Base-by-base conservation (phyloP, 2,329 filamentous ascomycete species). In the Aspergillus transmontanensis region DNA sequence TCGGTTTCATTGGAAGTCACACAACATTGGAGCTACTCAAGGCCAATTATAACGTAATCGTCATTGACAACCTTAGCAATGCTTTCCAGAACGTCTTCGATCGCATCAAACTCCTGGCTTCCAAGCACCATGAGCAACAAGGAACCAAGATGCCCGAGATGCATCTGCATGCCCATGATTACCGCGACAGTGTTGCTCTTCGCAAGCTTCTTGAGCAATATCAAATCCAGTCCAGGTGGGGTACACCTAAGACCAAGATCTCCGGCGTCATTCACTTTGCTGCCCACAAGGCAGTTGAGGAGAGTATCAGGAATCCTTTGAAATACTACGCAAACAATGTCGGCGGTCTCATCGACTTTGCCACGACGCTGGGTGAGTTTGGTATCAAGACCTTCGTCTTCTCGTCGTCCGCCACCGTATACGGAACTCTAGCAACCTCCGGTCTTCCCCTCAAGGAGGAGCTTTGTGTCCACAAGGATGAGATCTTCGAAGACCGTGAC, bases 271-370 rank as follows among this genome's bases (percentile, higher is more conserved):
- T 90, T 62, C 88, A 90, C 71, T 90, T 90, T 67, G 88, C 88
- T 16, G 88, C 88, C 1, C 86, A 86, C 79, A 90, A 90, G 73
- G 86, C 87, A 2, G 87, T 90, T 0, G 83, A 84, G 30, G 87
- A 90, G 68, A 89, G 86, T 50, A 89, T 90, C 64, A 75, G 77
- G 30, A 78, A 81, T 62, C 88, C 88, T 0, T 75, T 90, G 61
- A 84, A 84, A 63, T 90, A 90, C 75, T 90, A 90, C 75, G 82
- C 83, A 63, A 90, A 90, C 79, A 90, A 90, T 64, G 86, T 90
- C 36, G 85, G 84, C 68, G 88, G 88, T 0, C 78, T 90, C 6
- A 80, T 90, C 55, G 82, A 87, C 63, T 84, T 90, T 62, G 81
- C 88, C 34, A 76, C 81, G 21, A 79, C 84, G 5, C 81, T 90